Conservation (phyloP, 306 rosid genomes). For the Gastrolobium villosum region DNA sequence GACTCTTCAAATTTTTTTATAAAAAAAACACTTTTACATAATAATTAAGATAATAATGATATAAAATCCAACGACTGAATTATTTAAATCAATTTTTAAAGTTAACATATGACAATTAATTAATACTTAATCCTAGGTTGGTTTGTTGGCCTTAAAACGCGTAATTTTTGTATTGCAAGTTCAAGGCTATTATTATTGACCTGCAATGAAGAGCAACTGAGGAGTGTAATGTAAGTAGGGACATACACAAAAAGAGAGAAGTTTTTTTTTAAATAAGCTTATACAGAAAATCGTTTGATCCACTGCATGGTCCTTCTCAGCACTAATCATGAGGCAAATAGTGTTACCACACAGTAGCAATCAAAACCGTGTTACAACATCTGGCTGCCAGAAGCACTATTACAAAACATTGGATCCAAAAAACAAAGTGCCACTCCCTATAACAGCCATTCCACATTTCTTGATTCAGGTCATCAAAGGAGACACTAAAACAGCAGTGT, state of each 20-base stretch:
- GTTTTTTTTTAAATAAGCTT: constrained; percentile 45
- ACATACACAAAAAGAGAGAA: constrained; percentile 33
- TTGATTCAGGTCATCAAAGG: constrained; percentile 58
- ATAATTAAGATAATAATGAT: not conserved
- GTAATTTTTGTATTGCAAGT: not conserved
- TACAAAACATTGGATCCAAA: constrained; percentile 46
- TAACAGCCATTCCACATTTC: constrained; percentile 56
- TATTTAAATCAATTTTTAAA: not conserved
- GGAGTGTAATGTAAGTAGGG: constrained; percentile 1
- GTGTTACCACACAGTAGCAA: constrained; percentile 43
- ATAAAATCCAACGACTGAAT: not conserved
- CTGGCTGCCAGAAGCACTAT: constrained; percentile 57
- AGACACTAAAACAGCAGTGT: constrained; percentile 83
- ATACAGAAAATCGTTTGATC: constrained; percentile 55
- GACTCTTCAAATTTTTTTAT: too few species aligned
- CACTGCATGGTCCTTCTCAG: constrained; percentile 55
- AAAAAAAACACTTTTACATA: too few species aligned
- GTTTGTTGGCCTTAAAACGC: not conserved
- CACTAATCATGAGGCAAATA: constrained; percentile 37
- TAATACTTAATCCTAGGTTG: not conserved
- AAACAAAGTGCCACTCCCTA: constrained; percentile 43
- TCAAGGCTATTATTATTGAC: not conserved
- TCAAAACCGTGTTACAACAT: constrained; percentile 53
- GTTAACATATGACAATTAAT: not conserved
- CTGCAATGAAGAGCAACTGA: constrained; percentile 1